These are phyloP conservation scores for Azolla pinnata DNA, from an alignment of 75 land plant genomes.

Conservation along the genomic window DNA sequence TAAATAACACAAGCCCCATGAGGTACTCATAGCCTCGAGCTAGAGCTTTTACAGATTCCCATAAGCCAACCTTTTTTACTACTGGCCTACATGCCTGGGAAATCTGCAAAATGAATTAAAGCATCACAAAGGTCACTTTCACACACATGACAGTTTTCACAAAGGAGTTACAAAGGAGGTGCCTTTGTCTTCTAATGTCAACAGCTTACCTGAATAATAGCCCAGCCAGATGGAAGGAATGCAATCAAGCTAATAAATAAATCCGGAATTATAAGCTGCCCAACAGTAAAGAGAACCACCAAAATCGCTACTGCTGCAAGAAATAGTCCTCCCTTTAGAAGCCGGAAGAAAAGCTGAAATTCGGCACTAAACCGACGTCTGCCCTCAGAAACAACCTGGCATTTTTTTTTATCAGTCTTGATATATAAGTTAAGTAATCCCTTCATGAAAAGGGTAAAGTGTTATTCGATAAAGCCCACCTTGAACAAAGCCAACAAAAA, in stretches of 20 bases:
- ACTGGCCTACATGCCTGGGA: conserved; percentile 61
- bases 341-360: conserved; percentile 90
- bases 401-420: background rate
- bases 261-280: conserved; percentile 57
- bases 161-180: background rate
- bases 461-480: conserved; percentile 23
- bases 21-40: conserved; percentile 59
- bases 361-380: conserved; percentile 79
- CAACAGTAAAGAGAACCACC: conserved; percentile 61
- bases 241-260: conserved; percentile 64
- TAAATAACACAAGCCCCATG: conserved; percentile 51
- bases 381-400: conserved; percentile 79
- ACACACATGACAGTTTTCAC: background rate
- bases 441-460: background rate
- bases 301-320: conserved; percentile 68
- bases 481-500: conserved; percentile 51
- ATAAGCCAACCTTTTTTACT: conserved; percentile 36
- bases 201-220: conserved; percentile 71
- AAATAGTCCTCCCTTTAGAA: conserved; percentile 76
- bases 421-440: conserved; percentile 3
- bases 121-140: background rate
- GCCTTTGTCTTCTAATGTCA: no score
- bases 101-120: conserved; percentile 38
- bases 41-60: conserved; percentile 56
- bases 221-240: conserved; percentile 99